Conservation (phyloP, 2,329 filamentous ascomycete genomes). For the Lecanicillium sp. region DNA sequence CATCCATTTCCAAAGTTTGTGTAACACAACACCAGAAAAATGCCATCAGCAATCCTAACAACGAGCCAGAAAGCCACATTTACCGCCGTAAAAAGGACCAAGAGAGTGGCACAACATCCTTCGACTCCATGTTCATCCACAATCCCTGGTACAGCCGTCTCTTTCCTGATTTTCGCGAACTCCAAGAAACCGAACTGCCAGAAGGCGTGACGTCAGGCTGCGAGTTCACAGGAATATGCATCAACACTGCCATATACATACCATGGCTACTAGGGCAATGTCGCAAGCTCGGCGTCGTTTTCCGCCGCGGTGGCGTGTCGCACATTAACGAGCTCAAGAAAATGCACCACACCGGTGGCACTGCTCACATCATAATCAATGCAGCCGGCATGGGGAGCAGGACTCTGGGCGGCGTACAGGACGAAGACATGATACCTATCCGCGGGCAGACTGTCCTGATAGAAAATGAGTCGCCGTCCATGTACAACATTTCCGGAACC, state of each 20-base stretch:
- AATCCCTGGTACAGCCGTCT: constrained; percentile 70
- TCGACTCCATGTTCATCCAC: constrained; percentile 55
- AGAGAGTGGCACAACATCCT: constrained; percentile 37
- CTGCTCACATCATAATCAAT: constrained; percentile 68
- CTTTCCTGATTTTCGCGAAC: constrained; percentile 60
- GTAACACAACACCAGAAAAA: too few species aligned
- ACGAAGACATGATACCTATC: constrained; percentile 63
- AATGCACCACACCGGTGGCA: constrained; percentile 41
- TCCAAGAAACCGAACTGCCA: constrained; percentile 51
- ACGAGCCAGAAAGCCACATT: constrained; percentile 35
- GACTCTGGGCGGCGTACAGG: constrained; percentile 73
- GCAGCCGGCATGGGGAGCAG: constrained; percentile 72
- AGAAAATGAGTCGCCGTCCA: constrained; percentile 64
- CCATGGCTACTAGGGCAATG: constrained; percentile 80
- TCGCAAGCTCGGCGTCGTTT: constrained; percentile 59
- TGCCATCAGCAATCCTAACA: too few species aligned
- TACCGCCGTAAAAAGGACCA: constrained; percentile 57
- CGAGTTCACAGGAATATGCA: constrained; percentile 77
- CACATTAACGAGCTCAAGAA: constrained; percentile 63
- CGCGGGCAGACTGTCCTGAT: constrained; percentile 85
- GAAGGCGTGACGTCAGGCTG: constrained; percentile 64
- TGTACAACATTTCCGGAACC: constrained; percentile 63
- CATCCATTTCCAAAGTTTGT: constrained; percentile 65
- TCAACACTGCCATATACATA: constrained; percentile 83
- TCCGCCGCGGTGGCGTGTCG: constrained; percentile 53